Evolutionary conservation across 768 basidiomycete genomes (phyloP).

Genomic region (Tephrocybe sp.): DNA sequence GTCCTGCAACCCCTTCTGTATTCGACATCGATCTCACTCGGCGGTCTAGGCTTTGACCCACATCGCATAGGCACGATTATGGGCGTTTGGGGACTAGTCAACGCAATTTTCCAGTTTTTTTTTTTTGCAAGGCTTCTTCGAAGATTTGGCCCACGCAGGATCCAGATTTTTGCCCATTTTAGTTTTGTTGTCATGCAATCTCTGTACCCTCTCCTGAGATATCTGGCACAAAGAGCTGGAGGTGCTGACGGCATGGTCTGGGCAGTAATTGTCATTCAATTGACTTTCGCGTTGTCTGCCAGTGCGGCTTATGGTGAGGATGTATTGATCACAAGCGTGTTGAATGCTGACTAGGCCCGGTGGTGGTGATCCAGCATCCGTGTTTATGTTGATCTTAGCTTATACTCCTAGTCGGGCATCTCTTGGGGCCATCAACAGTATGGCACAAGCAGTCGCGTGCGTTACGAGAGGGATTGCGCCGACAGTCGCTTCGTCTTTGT

Average conservation of each 20-base stretch:
- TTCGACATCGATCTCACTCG: conserved; percentile 57
- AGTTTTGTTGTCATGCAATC: conserved; percentile 22
- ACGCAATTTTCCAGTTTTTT: conserved; percentile 51
- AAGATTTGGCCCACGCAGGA: conserved; percentile 48
- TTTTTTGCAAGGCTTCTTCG: conserved; percentile 50
- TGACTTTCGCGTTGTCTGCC: conserved; percentile 22
- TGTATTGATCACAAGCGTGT: not conserved
- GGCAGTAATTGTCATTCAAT: conserved; percentile 30
- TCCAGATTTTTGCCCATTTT: conserved; percentile 39
- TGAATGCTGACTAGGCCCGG: conserved; percentile 1
- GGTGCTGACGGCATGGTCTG: conserved; percentile 29
- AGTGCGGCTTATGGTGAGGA: conserved; percentile 35
- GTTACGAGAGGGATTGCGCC: conserved; percentile 51
- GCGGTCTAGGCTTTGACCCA: conserved; percentile 67
- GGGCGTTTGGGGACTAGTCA: conserved; percentile 47
- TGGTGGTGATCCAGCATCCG: conserved; percentile 35
- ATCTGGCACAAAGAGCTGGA: conserved; percentile 30
- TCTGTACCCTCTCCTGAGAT: conserved; percentile 33
- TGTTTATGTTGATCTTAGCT: conserved; percentile 42
- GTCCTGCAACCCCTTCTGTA: conserved; percentile 41
- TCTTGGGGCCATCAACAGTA: conserved; percentile 52
- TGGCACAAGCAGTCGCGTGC: conserved; percentile 52
- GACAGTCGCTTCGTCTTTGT: conserved; percentile 51
- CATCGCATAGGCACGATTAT: conserved; percentile 60
- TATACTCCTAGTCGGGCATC: conserved; percentile 36